Evolutionary conservation across 345 rosid species (phyloP).

Genomic region (Eucalyptus tenuipes): DNA sequence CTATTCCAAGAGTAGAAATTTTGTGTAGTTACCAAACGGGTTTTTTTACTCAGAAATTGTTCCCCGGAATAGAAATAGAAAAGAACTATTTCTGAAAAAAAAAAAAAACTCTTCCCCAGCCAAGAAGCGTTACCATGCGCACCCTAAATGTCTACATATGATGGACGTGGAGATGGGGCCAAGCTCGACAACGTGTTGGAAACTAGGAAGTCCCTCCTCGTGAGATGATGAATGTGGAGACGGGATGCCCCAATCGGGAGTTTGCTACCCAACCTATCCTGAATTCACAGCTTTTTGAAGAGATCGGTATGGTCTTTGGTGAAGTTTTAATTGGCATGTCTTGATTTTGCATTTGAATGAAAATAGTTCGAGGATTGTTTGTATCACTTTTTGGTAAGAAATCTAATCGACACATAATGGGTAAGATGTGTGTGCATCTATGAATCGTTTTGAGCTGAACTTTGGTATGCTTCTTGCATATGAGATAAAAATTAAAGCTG

Average conservation of each 20-base stretch:
- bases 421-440: not conserved
- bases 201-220: not conserved
- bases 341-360: not conserved
- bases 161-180: too few relatives aligned
- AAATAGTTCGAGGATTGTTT: not conserved
- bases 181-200: accelerated
- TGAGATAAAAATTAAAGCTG: not conserved
- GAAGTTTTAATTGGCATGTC: not conserved
- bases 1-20: too few relatives aligned
- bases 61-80: too few relatives aligned
- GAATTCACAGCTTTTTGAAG: not conserved
- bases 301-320: accelerated
- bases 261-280: accelerated
- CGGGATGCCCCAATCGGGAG: not conserved
- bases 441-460: not conserved
- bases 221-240: not conserved
- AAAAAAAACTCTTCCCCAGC: too few relatives aligned
- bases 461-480: not conserved
- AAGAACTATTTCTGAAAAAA: too few relatives aligned
- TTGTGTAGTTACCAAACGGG: too few relatives aligned
- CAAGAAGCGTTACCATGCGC: too few relatives aligned
- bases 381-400: not conserved
- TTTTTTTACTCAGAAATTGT: too few relatives aligned
- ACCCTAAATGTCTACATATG: too few relatives aligned
- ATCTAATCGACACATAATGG: not conserved